Evolutionary conservation across 2,329 filamentous ascomycete species (phyloP), one percentile per base, ranked within the genome.

Genomic region (Sarocladiaceae sp.): DNA sequence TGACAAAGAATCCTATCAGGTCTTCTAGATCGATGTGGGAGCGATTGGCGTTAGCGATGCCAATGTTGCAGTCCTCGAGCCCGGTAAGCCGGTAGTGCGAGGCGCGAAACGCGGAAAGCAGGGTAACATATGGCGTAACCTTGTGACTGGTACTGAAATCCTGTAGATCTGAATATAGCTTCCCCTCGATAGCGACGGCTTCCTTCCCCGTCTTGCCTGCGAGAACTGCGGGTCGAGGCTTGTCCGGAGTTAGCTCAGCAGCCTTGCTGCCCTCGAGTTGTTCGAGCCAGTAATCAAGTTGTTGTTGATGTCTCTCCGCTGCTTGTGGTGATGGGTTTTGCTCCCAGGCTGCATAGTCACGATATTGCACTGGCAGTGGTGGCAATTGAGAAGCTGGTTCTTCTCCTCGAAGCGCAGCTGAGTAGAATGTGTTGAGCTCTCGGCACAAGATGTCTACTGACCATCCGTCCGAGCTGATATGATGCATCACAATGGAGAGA

Each of bases 211-310:
- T 12, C n/a, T 33, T 33, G n/a, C 18, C 31, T 7, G 31, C 31
- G 12, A 33, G 31, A 33, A 33, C n/a, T n/a, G n/a, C n/a, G 33
- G 33, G n/a, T 58, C 3, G 51, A 34, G 1, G 59, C 59, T 9
- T 58, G 46, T 71, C 67, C 4, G 64, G 64, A 9, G 69, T 54
- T 4, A 62, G 47, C 35, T 51, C 48, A 3, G 39, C 26, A 20
- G 44, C 21, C 15, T 45, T 19, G 16, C 39, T 43, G 3, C 21
- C 40, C 20, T 47, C 37, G 2, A 46, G 45, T 23, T 44, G 20
- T 26, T 45, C 33, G 19, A 48, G 39, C 57, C 56, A 59, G 23
- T 59, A 58, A 0, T 46, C 29, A 0, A 59, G 45, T 11, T 59
- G 56, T 13, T 31, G 26, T 13, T 19, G 9, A 29, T 27, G 24